Evolutionary conservation across 2,329 filamentous ascomycete species (phyloP).

Genomic region (Beauveria bassiana): DNA sequence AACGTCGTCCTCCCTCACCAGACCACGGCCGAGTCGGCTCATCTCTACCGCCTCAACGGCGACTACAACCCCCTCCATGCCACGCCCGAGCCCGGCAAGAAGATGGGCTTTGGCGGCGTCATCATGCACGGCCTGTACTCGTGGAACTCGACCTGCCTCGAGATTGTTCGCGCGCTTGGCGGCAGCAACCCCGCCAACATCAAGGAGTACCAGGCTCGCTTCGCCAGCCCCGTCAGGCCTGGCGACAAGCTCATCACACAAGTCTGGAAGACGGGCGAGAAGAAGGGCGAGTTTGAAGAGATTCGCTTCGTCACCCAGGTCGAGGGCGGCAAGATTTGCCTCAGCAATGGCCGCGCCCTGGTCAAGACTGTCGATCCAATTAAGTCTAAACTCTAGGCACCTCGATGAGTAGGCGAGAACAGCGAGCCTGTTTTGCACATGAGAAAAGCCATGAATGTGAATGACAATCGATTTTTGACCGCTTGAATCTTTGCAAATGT

Average conservation of each 20-base stretch:
- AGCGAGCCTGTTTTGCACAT: not conserved
- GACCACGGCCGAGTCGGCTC: conserved; percentile 63
- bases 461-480: not conserved
- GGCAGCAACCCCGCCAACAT: conserved; percentile 73
- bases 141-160: conserved; percentile 74
- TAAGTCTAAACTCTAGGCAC: conserved; percentile 55
- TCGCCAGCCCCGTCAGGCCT: conserved; percentile 76
- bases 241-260: conserved; percentile 75
- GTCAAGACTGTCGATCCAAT: conserved; percentile 54
- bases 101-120: conserved; percentile 85
- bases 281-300: conserved; percentile 65
- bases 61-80: conserved; percentile 94
- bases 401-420: not conserved
- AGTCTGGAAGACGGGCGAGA: conserved; percentile 69
- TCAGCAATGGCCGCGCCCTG: conserved; percentile 79
- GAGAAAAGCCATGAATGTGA: not conserved
- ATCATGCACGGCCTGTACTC: conserved; percentile 88
- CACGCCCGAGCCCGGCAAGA: conserved; percentile 71
- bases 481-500: not conserved
- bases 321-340: conserved; percentile 71
- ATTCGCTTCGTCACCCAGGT: conserved; percentile 73
- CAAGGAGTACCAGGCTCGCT: conserved; percentile 81
- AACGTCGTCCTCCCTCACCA: conserved; percentile 64
- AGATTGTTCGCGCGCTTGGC: conserved; percentile 64
- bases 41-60: conserved; percentile 78